These are phyloP conservation scores for Drechslerella coelobrocha DNA, from an alignment of 2,329 filamentous ascomycete species.

Conservation along the genomic window DNA sequence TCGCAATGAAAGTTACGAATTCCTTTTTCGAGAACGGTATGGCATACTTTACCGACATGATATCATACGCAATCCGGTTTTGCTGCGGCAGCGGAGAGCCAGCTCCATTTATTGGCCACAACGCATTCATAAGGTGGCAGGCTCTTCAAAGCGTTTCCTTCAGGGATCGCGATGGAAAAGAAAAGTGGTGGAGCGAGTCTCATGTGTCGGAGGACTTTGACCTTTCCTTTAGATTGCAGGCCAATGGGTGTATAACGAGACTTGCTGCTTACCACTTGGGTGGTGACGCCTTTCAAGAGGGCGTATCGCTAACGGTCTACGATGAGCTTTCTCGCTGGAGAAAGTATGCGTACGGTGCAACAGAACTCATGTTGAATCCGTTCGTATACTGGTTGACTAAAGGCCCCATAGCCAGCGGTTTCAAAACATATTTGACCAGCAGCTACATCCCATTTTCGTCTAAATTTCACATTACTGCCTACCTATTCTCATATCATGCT, in stretches of 20 bases:
- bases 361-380: conserved; percentile 74
- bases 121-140: conserved; percentile 75
- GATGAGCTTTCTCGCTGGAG: conserved; percentile 76
- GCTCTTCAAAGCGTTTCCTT: conserved; percentile 68
- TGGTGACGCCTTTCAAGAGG: conserved; percentile 70
- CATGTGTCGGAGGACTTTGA: conserved; percentile 82
- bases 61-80: conserved; percentile 76
- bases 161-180: conserved; percentile 64
- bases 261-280: conserved; percentile 72
- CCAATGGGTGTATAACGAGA: conserved; percentile 71
- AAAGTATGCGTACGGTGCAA: conserved; percentile 67
- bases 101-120: conserved; percentile 78
- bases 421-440: conserved; percentile 67
- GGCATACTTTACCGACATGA: conserved; percentile 79
- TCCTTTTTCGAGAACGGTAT: conserved; percentile 78
- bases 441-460: conserved; percentile 68
- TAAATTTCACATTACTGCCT: conserved; percentile 74
- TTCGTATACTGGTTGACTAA: conserved; percentile 68
- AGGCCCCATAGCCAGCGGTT: conserved; percentile 71
- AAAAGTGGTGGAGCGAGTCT: conserved; percentile 76
- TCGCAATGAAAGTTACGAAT: conserved; percentile 77
- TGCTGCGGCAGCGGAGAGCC: conserved; percentile 74
- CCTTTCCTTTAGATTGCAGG: conserved; percentile 74
- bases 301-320: conserved; percentile 75
- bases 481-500: conserved; percentile 75